Conservation (phyloP, 495 filamentous ascomycete genomes). For the Apodospora peruviana region DNA sequence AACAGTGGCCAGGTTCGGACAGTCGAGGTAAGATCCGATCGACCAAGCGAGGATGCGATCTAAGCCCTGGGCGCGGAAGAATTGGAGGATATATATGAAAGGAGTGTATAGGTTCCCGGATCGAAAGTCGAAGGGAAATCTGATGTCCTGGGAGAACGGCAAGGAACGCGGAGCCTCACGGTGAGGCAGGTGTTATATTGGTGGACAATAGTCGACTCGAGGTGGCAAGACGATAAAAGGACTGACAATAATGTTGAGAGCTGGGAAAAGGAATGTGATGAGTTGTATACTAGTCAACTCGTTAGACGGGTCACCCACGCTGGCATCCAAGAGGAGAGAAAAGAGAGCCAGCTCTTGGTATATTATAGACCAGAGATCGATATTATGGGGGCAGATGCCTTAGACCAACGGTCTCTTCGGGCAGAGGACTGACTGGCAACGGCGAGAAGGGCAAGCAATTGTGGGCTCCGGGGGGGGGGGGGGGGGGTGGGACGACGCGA, state of each 20-base stretch:
- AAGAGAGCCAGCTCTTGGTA: slow-evolving; percentile 49
- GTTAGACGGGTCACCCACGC: slow-evolving; percentile 35
- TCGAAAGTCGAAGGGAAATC: slow-evolving; percentile 8
- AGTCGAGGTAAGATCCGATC: slow-evolving; percentile 9
- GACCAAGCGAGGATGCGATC: slow-evolving; percentile 3
- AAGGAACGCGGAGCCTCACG: slow-evolving; percentile 22
- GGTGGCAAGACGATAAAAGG: slow-evolving; percentile 17
- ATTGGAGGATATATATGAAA: slow-evolving; percentile 4
- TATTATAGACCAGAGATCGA: slow-evolving; percentile 46
- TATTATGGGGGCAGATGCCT: slow-evolving; percentile 25
- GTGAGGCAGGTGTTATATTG: slow-evolving; percentile 6
- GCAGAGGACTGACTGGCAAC: slow-evolving; percentile 43
- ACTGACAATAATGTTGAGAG: slow-evolving; percentile 14
- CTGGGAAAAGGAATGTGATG: slow-evolving; percentile 39
- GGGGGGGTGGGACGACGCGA: slow-evolving; percentile 28
- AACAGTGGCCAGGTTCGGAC: slow-evolving; percentile 21
- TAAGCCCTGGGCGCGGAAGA: neutral
- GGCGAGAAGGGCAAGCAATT: slow-evolving; percentile 30
- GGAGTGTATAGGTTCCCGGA: slow-evolving; percentile 23
- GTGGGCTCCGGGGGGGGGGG: slow-evolving; percentile 23
- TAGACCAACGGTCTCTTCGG: slow-evolving; percentile 17
- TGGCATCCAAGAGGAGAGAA: slow-evolving; percentile 29
- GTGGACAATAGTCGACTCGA: neutral
- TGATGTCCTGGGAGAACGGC: slow-evolving; percentile 11
- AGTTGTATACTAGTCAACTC: slow-evolving; percentile 36